phyloP scores from a whole-genome alignment of 2,329 filamentous ascomycete genomes.

The Xylaria polymorpha region DNA sequence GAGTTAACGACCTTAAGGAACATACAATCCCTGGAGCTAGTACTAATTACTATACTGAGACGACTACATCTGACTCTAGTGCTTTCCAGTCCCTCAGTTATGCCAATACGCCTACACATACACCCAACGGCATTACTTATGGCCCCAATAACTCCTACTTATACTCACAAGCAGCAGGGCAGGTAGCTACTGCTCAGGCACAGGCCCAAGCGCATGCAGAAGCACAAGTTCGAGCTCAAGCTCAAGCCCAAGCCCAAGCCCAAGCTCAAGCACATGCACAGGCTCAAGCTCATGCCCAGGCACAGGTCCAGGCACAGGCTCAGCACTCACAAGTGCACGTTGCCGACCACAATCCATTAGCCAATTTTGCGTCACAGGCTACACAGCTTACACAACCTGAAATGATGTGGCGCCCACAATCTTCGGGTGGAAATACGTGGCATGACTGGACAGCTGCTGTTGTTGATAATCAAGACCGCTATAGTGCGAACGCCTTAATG shows the following conservation, averaged over 20 bases:
- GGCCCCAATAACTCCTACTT: constrained; percentile 45
- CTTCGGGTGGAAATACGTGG: constrained; percentile 59
- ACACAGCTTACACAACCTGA: constrained; percentile 48
- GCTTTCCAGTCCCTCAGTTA: constrained; percentile 48
- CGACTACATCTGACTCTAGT: constrained; percentile 42
- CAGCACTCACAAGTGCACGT: constrained; percentile 36
- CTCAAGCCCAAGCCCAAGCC: constrained; percentile 44
- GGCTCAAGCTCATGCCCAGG: constrained; percentile 34
- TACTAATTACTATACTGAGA: constrained; percentile 46
- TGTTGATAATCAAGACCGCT: constrained; percentile 61
- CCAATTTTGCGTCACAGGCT: constrained; percentile 47
- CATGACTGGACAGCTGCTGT: constrained; percentile 66
- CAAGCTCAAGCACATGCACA: constrained; percentile 47
- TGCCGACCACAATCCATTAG: constrained; percentile 45
- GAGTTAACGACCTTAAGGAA: constrained; percentile 40
- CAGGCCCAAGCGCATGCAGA: constrained; percentile 44
- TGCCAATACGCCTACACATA: constrained; percentile 41
- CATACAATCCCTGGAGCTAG: constrained; percentile 43
- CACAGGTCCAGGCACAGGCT: constrained; percentile 40
- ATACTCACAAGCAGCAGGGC: constrained; percentile 47
- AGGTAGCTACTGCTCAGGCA: constrained; percentile 41
- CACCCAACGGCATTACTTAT: constrained; percentile 45
- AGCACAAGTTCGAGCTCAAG: constrained; percentile 43
- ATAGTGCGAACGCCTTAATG: constrained; percentile 62
- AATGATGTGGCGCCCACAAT: constrained; percentile 49